Evolutionary conservation across 345 rosid genomes (phyloP).

Genomic region (Bruguiera parviflora): DNA sequence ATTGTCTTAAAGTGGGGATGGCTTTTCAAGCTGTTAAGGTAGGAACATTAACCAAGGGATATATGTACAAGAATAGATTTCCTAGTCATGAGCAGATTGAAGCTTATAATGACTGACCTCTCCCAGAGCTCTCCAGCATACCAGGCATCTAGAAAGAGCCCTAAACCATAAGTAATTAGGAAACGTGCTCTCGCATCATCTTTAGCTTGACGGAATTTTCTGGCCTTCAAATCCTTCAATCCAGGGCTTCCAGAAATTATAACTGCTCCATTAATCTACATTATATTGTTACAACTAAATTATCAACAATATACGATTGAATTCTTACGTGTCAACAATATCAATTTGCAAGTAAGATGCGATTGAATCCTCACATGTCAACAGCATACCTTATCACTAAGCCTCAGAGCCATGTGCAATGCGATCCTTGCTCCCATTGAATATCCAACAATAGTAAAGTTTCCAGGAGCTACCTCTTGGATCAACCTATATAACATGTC

Average conservation of each 20-base stretch:
- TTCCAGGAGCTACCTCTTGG: constrained; percentile 48
- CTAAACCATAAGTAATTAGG: constrained; percentile 57
- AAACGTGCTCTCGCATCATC: constrained; percentile 63
- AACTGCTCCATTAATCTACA: constrained; percentile 68
- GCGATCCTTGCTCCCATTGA: constrained; percentile 97
- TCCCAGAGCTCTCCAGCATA: constrained; percentile 73
- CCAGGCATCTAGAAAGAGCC: constrained; percentile 60
- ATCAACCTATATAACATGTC: constrained; percentile 42
- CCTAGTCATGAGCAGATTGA: too few relatives aligned
- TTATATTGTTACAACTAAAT: constrained; percentile 1
- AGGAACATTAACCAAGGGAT: not conserved
- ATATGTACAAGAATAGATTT: not conserved
- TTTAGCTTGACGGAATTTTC: constrained; percentile 65
- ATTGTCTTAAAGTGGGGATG: constrained; percentile 62
- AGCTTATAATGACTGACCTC: constrained; percentile 44
- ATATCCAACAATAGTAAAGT: constrained; percentile 70
- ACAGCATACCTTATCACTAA: constrained; percentile 47
- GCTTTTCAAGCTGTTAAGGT: constrained; percentile 58
- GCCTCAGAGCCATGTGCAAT: constrained; percentile 67
- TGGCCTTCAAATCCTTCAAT: constrained; percentile 38
- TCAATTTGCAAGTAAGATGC: not conserved
- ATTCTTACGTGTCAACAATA: constrained; percentile 11
- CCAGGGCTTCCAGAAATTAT: constrained; percentile 94
- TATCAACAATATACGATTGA: not conserved
- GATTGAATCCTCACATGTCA: constrained; percentile 7